Evolutionary conservation across 306 rosid genomes (phyloP), one percentile per base, ranked within the genome.

Genomic region (Prunus armeniaca): DNA sequence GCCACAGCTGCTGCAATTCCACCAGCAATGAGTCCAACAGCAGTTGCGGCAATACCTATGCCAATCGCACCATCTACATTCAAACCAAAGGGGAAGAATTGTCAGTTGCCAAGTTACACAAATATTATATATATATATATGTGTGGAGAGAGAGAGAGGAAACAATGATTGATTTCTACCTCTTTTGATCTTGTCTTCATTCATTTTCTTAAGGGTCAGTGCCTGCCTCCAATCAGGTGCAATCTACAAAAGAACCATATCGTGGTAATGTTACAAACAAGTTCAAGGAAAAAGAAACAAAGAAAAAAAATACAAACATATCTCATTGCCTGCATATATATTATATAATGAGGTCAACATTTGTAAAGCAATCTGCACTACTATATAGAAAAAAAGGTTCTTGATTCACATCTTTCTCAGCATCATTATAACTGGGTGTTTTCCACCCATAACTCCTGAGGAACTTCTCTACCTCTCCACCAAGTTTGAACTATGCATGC

Each of bases 181-280:
- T 79, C 93, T 91, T 38, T 91, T 90, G 78, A 94, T 88, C 74
- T 72, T 74, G 51, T 90, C 96, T 81, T 91, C 97, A 12, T 89
- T 86, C 28, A 84, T 15, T 73, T 86, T 90, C 84, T 89, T 90
- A 69, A 91, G 91, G 66, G 84, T 70, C 74, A 69, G 80, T 55
- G 97, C 96, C 82, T 94, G 97, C 76, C 98, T 90, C 98, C 97
- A 93, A 82, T 90, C 96, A 70, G 98, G 97, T 57, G 93, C 96
- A 86, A 88, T 87, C 98, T 93, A 82, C 86, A 79, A 83, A 65
- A 81, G 49, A 56, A 43, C 24, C 58, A 49, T 57, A 7, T 20
- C 28, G 49, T 61, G 41, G 56, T 52, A 46, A 69, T 75, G 3
- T 71, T 18, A 22, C n/a, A 18, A 15, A 12, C 19, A 67, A n/a